A percentile compares a stretch with the other conserved stretches of the same genome.
phyloP scores from a whole-genome alignment of 1,284 basidiomycete species.

The Irpex sp. region DNA sequence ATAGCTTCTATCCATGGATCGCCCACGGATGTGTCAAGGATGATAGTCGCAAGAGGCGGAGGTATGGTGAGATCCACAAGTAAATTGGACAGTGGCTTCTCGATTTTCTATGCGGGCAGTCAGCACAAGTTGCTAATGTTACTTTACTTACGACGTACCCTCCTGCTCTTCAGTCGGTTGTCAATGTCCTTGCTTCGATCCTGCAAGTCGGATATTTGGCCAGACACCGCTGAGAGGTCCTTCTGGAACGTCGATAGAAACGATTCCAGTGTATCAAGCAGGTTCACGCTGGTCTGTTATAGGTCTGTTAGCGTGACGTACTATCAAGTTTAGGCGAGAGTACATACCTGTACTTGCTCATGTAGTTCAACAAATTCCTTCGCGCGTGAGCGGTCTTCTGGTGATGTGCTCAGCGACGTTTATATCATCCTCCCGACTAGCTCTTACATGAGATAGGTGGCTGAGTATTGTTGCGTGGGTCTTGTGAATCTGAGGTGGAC shows the following conservation, averaged over 20 bases:
- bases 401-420: constrained; percentile 8
- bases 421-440: background rate
- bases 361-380: constrained; percentile 79
- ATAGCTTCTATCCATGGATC: constrained; percentile 84
- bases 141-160: constrained; percentile 41
- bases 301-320: constrained; percentile 6
- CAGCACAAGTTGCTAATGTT: background rate
- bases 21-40: constrained; percentile 80
- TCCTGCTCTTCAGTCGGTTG: constrained; percentile 73
- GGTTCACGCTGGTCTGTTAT: constrained; percentile 61
- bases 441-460: background rate
- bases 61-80: constrained; percentile 80
- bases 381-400: constrained; percentile 33
- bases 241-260: constrained; percentile 95
- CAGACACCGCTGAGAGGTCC: constrained; percentile 89
- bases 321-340: constrained; percentile 2
- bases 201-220: constrained; percentile 93
- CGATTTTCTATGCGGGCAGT: constrained; percentile 61
- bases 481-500: background rate
- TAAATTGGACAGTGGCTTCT: constrained; percentile 79
- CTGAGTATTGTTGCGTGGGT: background rate
- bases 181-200: constrained; percentile 88
- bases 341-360: constrained; percentile 65
- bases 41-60: constrained; percentile 70
- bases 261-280: constrained; percentile 80